Conservation (phyloP, 2,329 filamentous ascomycete species). For the Cladophialophora exuberans region DNA sequence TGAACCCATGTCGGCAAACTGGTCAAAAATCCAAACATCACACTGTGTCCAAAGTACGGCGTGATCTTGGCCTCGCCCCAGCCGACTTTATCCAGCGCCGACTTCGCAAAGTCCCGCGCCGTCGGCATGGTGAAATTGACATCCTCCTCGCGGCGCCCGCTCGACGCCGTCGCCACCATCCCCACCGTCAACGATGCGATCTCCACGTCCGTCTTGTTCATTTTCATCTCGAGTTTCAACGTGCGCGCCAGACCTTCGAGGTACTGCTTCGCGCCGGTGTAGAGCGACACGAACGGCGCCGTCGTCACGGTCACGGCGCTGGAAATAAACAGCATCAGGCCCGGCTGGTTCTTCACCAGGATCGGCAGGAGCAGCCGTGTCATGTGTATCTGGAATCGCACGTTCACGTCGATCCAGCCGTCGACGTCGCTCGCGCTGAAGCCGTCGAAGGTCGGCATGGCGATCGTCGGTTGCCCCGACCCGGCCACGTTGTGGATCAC, state of each 20-base stretch:
- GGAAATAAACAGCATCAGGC: conserved; percentile 57
- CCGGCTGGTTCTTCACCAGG: conserved; percentile 45
- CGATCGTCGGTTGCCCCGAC: conserved; percentile 22
- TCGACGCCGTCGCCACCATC: conserved; percentile 35
- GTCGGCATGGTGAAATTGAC: conserved; percentile 16
- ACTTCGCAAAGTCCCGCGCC: conserved; percentile 37
- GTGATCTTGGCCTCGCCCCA: conserved; percentile 38
- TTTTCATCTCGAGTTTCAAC: conserved; percentile 48
- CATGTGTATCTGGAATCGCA: conserved; percentile 55
- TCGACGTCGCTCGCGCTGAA: conserved; percentile 44
- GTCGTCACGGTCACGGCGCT: conserved; percentile 49
- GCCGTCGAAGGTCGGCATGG: conserved; percentile 43
- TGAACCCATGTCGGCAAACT: conserved; percentile 11
- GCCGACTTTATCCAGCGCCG: conserved; percentile 41
- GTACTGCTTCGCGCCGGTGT: conserved; percentile 53
- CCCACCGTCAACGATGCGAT: conserved; percentile 45
- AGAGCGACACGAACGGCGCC: conserved; percentile 52
- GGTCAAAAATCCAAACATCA: conserved; percentile 30
- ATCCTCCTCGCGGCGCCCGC: conserved; percentile 9
- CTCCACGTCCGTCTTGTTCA: conserved; percentile 43
- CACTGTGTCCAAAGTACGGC: conserved; percentile 40
- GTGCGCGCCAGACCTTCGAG: conserved; percentile 45
- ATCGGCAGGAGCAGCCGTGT: conserved; percentile 52
- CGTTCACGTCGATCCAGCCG: conserved; percentile 52
- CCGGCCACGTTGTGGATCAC: conserved; percentile 63